phyloP scores from a whole-genome alignment of 352 stramenopile genomes.

The Stramenopiles sp. region DNA sequence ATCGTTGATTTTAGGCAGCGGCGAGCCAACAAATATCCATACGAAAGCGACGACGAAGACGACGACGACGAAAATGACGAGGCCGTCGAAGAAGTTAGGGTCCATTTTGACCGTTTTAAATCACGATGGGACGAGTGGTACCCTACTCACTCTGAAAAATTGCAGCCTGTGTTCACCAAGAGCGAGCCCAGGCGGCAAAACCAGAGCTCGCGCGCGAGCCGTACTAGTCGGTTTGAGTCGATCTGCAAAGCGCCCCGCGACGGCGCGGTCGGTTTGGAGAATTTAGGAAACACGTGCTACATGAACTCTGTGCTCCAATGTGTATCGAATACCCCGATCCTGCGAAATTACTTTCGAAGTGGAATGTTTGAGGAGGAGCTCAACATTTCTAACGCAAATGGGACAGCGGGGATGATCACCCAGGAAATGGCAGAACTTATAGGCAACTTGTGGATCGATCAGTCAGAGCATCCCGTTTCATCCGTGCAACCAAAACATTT shows the following conservation, averaged over 20 bases:
- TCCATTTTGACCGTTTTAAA: not conserved
- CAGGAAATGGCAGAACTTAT: slow-evolving; percentile 45
- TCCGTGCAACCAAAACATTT: slow-evolving; percentile 25
- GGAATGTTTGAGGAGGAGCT: slow-evolving; percentile 32
- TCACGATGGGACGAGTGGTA: slow-evolving; percentile 10
- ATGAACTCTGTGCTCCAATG: slow-evolving; percentile 24
- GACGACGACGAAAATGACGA: not conserved
- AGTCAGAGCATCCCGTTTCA: slow-evolving; percentile 11
- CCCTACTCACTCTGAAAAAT: not conserved
- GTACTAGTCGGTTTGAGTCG: not conserved
- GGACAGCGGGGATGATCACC: slow-evolving; percentile 51
- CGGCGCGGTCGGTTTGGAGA: slow-evolving; percentile 16
- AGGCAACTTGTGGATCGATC: slow-evolving; percentile 36
- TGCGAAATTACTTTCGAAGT: slow-evolving; percentile 18
- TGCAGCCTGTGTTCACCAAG: not conserved
- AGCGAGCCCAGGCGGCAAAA: not conserved
- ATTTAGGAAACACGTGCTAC: slow-evolving; percentile 23
- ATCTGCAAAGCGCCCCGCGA: slow-evolving; percentile 12
- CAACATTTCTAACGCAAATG: slow-evolving; percentile 53
- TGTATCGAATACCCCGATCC: slow-evolving; percentile 15
- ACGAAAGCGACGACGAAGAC: no score
- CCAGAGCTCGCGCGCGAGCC: not conserved
- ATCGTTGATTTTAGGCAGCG: not conserved
- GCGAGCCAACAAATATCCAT: no score
- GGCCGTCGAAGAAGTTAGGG: not conserved